Evolutionary conservation across 1,139 yeast genomes (phyloP), one percentile per base, ranked within the genome.

Genomic region (Pneumocystis jirovecii): DNA sequence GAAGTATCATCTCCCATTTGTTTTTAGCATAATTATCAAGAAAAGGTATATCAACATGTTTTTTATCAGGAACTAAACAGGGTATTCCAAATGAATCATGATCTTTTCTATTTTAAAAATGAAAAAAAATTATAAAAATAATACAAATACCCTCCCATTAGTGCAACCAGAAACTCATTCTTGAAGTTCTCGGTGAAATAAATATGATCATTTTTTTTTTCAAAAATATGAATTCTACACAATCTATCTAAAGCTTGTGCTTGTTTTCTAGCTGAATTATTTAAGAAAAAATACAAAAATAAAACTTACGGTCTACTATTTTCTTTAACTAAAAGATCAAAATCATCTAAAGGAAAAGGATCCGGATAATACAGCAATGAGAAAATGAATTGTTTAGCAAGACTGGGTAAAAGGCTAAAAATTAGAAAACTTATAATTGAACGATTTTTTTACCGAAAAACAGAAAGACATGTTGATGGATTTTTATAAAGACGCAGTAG

Each of bases 1-100:
- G 98, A 71, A 95, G 79, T 70, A 95, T 93, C 5, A 89, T 84
- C 74, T 95, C 98, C 98, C 98, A 93, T 72, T 87, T 89, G 63
- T 81, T 82, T 8, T 89, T 82, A 12, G 97, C 96, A 76, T 89
- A 90, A 60, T 79, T 79, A 72, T 90, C 96, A 63, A 93, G 77
- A 71, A 86, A 87, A 50, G 81, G 80, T 39, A 84, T 76, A 63
- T 84, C 85, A 0, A 89, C 86, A 63, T 77, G 77, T 67, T 82
- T 81, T 70, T 80, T 83, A 65, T 78, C 77, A 45, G 77, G 79
- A 8, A 79, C 76, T 40, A 80, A 83, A 64, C 82, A 80, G 1
- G 83, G 79, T 12, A 81, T 77, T 61, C 86, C 87, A 73, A 84
- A 84, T 0, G 85, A 81, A 68, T 80, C 78, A 65, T 79, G 76